Conservation (phyloP, 1,284 basidiomycete species). For the Fistulinella cinereoalba region DNA sequence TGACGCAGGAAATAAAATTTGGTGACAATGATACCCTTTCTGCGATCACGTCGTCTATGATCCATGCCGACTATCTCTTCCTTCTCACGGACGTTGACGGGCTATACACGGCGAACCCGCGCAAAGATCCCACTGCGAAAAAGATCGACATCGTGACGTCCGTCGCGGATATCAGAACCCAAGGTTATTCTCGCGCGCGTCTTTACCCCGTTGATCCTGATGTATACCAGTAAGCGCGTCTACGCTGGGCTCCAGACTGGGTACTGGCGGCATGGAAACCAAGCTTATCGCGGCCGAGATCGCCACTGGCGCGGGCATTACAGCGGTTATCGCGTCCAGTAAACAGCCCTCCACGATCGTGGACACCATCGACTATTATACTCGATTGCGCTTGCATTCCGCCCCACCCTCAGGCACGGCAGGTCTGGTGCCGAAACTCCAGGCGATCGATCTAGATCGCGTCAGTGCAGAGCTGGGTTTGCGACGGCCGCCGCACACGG, state of each 20-base stretch:
- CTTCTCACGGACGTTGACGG: slow-evolving; percentile 97
- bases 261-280: slow-evolving; percentile 99
- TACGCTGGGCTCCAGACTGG: slow-evolving; percentile 89
- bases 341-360: slow-evolving; percentile 78
- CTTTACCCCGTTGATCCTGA: not conserved
- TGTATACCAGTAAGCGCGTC: slow-evolving; percentile 73
- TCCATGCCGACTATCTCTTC: slow-evolving; percentile 97
- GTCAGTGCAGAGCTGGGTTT: slow-evolving; percentile 21
- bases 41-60: slow-evolving; percentile 94
- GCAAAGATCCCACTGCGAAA: slow-evolving; percentile 82
- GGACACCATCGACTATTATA: slow-evolving; percentile 77
- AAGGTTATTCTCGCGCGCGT: slow-evolving; percentile 53
- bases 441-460: slow-evolving; percentile 27
- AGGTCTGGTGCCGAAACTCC: slow-evolving; percentile 35
- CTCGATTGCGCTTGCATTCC: slow-evolving; percentile 37
- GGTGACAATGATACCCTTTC: slow-evolving; percentile 99
- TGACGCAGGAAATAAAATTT: slow-evolving; percentile 92
- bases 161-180: slow-evolving; percentile 74
- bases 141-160: slow-evolving; percentile 83
- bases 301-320: slow-evolving; percentile 93
- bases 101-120: slow-evolving; percentile 92
- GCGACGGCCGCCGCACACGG: slow-evolving; percentile 75
- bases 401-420: slow-evolving; percentile 38
- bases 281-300: slow-evolving; percentile 98
- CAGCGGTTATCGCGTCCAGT: slow-evolving; percentile 87